A percentile compares a stretch with the other conserved stretches of the same genome.
phyloP scores from a whole-genome alignment of 805 yeast species.

The Candida coleopterorum region DNA sequence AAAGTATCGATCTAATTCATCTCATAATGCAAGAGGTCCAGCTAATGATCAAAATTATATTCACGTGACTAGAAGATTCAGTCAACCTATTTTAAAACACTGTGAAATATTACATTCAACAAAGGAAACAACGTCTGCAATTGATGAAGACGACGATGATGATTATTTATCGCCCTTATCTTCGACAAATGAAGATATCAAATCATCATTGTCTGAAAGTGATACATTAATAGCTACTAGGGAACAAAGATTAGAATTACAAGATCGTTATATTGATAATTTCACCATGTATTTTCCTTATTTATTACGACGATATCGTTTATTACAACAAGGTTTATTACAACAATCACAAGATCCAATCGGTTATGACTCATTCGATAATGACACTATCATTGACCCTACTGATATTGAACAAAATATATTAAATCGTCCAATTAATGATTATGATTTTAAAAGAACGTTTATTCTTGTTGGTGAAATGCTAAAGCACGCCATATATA shows the following conservation, averaged over 20 bases:
- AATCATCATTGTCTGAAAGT: conserved; percentile 25
- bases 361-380: background rate
- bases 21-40: background rate
- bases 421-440: conserved; percentile 17
- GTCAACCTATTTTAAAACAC: conserved; percentile 2
- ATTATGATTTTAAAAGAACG: conserved; percentile 24
- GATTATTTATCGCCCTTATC: conserved; percentile 2
- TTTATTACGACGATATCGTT: conserved; percentile 27
- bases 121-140: background rate
- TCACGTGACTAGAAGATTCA: background rate
- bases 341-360: background rate
- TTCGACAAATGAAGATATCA: background rate
- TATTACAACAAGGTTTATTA: conserved; percentile 9
- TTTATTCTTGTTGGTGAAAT: conserved; percentile 30
- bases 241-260: conserved; percentile 27
- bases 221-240: conserved; percentile 27
- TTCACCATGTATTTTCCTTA: conserved; percentile 35
- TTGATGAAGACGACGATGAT: background rate
- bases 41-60: too few species aligned
- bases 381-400: conserved; percentile 11
- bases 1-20: conserved; percentile 5
- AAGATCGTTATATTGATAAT: conserved; percentile 32
- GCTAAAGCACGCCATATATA: conserved; percentile 22
- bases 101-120: conserved; percentile 4
- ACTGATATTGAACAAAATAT: conserved; percentile 9